Conservation (phyloP, 2,329 filamentous ascomycete genomes). For the Shiraia sp. region DNA sequence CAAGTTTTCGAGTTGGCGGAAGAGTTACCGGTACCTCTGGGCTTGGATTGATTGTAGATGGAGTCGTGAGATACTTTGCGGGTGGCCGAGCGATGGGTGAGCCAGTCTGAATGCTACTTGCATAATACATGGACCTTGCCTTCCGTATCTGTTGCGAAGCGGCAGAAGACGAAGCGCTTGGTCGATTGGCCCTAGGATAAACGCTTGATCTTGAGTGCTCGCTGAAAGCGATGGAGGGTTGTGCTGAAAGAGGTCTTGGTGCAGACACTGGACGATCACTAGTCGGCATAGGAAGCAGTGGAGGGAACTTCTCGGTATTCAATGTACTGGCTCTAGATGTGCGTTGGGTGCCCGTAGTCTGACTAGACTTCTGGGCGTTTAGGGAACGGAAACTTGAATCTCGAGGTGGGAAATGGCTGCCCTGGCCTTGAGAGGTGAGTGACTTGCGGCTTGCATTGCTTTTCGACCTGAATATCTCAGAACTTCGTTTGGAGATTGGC, state of each 20-base stretch:
- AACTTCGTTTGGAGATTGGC: constrained; percentile 15
- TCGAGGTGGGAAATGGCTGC: constrained; percentile 43
- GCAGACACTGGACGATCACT: constrained; percentile 9
- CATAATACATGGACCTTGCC: constrained; percentile 45
- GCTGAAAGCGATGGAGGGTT: constrained; percentile 24
- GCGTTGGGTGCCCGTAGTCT: constrained; percentile 11
- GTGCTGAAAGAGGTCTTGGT: constrained; percentile 19
- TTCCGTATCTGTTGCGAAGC: constrained; percentile 44
- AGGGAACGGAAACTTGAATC: constrained; percentile 34
- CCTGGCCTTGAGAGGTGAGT: constrained; percentile 28
- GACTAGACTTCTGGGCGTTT: constrained; percentile 16
- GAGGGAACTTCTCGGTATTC: constrained; percentile 24
- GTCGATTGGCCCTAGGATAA: constrained; percentile 27
- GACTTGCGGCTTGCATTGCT: constrained; percentile 42
- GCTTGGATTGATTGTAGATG: constrained; percentile 13
- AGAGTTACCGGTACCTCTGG: constrained; percentile 5
- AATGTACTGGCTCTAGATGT: constrained; percentile 13
- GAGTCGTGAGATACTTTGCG: constrained; percentile 36
- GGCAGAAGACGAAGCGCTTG: constrained; percentile 27
- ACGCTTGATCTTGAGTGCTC: constrained; percentile 32
- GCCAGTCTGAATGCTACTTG: constrained; percentile 43
- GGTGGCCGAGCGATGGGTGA: constrained; percentile 41
- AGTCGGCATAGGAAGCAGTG: constrained; percentile 19
- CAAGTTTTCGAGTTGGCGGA: constrained; percentile 8
- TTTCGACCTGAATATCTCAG: constrained; percentile 31